Conservation (phyloP, 306 rosid species). For the Neltuma alba region DNA sequence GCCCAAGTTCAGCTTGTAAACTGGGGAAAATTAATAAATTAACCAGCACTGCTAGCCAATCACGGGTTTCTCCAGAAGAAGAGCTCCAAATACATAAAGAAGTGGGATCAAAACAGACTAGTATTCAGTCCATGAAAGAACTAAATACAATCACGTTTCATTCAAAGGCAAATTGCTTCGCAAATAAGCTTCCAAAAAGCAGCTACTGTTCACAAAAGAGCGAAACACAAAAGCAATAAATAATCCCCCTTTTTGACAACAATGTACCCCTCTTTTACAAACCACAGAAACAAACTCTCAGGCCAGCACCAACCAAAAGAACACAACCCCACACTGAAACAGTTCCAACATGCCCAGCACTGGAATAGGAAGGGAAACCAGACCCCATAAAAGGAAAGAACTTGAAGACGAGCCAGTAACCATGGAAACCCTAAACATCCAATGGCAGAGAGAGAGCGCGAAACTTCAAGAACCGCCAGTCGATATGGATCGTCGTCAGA, state of each 20-base stretch:
- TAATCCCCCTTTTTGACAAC: slow-evolving; percentile 51
- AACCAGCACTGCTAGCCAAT: slow-evolving; percentile 28
- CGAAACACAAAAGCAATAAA: slow-evolving; percentile 39
- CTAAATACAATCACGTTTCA: slow-evolving; percentile 72
- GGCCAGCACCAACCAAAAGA: slow-evolving; percentile 19
- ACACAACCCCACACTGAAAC: not conserved
- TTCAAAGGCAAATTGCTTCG: slow-evolving; percentile 78
- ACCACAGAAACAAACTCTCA: slow-evolving; percentile 32
- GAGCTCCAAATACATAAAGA: slow-evolving; percentile 32
- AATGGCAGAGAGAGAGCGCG: slow-evolving; percentile 27
- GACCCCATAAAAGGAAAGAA: slow-evolving; percentile 29
- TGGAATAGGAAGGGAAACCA: slow-evolving; percentile 14
- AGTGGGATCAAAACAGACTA: slow-evolving; percentile 43
- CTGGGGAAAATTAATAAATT: slow-evolving; percentile 37
- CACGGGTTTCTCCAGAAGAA: slow-evolving; percentile 44
- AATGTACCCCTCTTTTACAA: slow-evolving; percentile 47
- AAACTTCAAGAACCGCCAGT: slow-evolving; percentile 39
- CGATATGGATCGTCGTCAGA: not conserved
- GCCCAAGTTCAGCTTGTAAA: slow-evolving; percentile 28
- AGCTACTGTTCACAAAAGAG: slow-evolving; percentile 45
- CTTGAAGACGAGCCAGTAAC: slow-evolving; percentile 30
- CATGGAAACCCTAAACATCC: slow-evolving; percentile 43
- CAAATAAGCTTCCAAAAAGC: slow-evolving; percentile 73
- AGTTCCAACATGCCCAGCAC: slow-evolving; percentile 30
- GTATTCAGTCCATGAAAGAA: slow-evolving; percentile 44